Conservation (phyloP, 306 rosid genomes). For the Quercus variabilis region DNA sequence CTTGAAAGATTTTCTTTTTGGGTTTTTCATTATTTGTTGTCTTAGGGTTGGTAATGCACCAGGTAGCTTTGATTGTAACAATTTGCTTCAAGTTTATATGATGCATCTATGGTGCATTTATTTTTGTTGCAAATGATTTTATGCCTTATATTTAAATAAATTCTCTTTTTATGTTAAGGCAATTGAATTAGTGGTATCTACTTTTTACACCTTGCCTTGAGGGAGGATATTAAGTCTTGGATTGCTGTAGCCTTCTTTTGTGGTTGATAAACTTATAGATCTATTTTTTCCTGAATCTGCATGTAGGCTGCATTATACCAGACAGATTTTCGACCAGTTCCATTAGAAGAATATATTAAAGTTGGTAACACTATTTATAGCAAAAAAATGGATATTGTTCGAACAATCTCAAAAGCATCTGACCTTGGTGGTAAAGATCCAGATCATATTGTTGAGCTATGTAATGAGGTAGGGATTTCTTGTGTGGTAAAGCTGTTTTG, state of each 20-base stretch:
- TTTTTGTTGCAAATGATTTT: neutral
- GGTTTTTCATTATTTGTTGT: neutral
- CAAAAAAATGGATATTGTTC: slow-evolving; percentile 72
- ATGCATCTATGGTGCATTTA: neutral
- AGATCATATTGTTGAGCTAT: slow-evolving; percentile 91
- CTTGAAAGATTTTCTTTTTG: neutral
- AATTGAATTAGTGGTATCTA: neutral
- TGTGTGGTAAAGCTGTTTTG: slow-evolving; percentile 18
- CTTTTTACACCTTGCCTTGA: slow-evolving; percentile 14
- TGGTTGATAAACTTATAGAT: slow-evolving; percentile 8
- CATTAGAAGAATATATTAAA: slow-evolving; percentile 91
- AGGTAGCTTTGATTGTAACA: neutral
- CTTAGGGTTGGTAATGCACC: neutral
- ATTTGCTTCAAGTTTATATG: neutral
- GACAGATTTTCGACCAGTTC: slow-evolving; percentile 96
- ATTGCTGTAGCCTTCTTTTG: slow-evolving; percentile 13
- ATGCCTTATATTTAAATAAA: neutral
- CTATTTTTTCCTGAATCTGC: slow-evolving; percentile 31
- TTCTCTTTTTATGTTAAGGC: neutral
- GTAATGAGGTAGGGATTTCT: slow-evolving; percentile 72
- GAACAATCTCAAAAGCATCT: slow-evolving; percentile 69
- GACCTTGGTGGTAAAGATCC: slow-evolving; percentile 95
- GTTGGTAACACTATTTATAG: slow-evolving; percentile 76
- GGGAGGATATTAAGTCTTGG: slow-evolving; percentile 6
- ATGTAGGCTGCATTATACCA: slow-evolving; percentile 93